Percentiles rank a stretch among this genome's conserved stretches.
Evolutionary conservation across 495 filamentous ascomycete species (phyloP).

Genomic region (Aspergillus wentii): DNA sequence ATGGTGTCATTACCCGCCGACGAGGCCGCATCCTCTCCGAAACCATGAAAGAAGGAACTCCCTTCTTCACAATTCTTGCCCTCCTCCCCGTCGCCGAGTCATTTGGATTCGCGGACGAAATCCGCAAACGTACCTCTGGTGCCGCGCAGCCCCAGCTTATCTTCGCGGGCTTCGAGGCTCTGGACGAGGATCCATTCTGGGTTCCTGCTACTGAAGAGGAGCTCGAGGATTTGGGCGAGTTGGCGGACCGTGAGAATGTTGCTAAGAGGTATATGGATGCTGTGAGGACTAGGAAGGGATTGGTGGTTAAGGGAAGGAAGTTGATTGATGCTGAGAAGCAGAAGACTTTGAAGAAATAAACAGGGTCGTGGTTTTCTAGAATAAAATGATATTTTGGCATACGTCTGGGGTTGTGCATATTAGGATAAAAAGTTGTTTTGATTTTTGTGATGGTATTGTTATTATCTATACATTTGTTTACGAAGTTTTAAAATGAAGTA

Average conservation of each 20-base stretch:
- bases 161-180: constrained; percentile 85
- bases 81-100: constrained; percentile 87
- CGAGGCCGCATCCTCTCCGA: constrained; percentile 87
- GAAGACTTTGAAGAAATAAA: constrained; percentile 92
- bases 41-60: constrained; percentile 88
- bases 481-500: neutral
- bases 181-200: constrained; percentile 95
- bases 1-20: constrained; percentile 86
- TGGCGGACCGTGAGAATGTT: constrained; percentile 89
- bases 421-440: too few species aligned
- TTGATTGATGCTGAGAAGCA: constrained; percentile 96
- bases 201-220: constrained; percentile 95
- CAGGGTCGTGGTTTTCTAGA: neutral
- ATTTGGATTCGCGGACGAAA: constrained; percentile 94
- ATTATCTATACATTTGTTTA: too few species aligned
- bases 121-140: constrained; percentile 88
- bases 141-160: constrained; percentile 88
- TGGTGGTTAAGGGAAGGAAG: constrained; percentile 75
- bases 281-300: constrained; percentile 77
- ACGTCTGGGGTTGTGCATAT: too few species aligned
- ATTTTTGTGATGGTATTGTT: too few species aligned
- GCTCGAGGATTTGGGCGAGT: constrained; percentile 90
- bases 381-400: too few species aligned
- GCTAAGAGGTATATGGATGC: constrained; percentile 93
- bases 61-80: constrained; percentile 89